A percentile compares a stretch with the other conserved stretches of the same genome.
Conservation (phyloP, 306 rosid species). For the Myrica gale region DNA sequence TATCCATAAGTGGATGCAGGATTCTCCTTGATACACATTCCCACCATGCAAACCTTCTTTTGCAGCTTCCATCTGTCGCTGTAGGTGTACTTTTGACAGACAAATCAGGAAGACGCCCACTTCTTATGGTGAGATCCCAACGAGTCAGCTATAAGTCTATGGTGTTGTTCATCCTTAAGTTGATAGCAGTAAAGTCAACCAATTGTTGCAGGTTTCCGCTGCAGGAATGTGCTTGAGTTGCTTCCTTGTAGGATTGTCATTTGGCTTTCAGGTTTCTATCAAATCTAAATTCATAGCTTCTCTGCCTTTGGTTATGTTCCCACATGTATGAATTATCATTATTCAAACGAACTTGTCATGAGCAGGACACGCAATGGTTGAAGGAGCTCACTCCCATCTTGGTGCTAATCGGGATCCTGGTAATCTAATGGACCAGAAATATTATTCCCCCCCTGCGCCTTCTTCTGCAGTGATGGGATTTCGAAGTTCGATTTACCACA, state of each 20-base stretch:
- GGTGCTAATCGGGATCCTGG: slow-evolving; percentile 30
- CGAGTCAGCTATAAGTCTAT: not conserved
- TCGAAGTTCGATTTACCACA: not conserved
- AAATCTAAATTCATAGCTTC: not conserved
- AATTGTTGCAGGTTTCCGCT: slow-evolving; percentile 49
- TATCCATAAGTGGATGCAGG: slow-evolving; percentile 12
- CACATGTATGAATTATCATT: not conserved
- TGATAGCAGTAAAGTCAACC: slow-evolving; percentile 12
- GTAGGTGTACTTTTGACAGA: slow-evolving; percentile 58
- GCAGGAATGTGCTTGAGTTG: slow-evolving; percentile 73
- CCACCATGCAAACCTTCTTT: slow-evolving; percentile 2
- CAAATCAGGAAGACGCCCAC: slow-evolving; percentile 66
- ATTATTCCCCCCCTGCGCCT: not conserved
- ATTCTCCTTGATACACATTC: slow-evolving; percentile 18
- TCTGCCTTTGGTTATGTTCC: not conserved
- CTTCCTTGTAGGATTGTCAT: slow-evolving; percentile 59
- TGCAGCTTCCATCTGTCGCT: slow-evolving; percentile 60
- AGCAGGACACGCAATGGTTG: slow-evolving; percentile 1
- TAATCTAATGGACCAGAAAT: not conserved
- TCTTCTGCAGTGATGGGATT: not conserved
- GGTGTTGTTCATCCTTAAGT: not conserved
- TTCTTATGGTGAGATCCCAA: slow-evolving; percentile 51
- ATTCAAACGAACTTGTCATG: not conserved
- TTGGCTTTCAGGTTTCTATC: slow-evolving; percentile 55
- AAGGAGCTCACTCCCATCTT: slow-evolving; percentile 22